A percentile compares a stretch with the other conserved stretches of the same genome.
phyloP scores from a whole-genome alignment of 1,284 basidiomycete species.

The Volvariella surrecta region DNA sequence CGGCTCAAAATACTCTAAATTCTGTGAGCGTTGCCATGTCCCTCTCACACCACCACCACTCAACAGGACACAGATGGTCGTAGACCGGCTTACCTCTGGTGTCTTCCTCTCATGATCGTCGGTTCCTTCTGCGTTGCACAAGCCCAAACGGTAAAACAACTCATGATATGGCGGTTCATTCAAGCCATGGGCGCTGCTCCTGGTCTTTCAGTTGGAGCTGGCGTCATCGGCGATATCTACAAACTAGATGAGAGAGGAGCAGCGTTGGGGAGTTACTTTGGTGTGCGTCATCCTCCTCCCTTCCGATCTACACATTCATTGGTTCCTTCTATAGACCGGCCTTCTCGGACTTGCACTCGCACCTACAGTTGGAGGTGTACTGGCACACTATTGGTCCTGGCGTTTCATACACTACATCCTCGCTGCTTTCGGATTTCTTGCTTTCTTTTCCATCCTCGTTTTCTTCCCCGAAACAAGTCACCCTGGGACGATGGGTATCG shows the following conservation, averaged over 20 bases:
- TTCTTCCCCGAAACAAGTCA: conserved; percentile 66
- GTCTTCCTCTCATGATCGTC: conserved; percentile 42
- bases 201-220: conserved; percentile 43
- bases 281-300: conserved; percentile 20
- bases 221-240: conserved; percentile 49
- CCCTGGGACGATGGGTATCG: conserved; percentile 36
- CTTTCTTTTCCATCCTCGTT: conserved; percentile 37
- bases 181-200: conserved; percentile 44
- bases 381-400: conserved; percentile 52
- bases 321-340: no score
- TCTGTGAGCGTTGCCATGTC: conserved; percentile 7
- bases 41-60: no score
- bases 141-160: conserved; percentile 28
- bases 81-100: conserved; percentile 41
- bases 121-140: conserved; percentile 46
- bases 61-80: conserved; percentile 48
- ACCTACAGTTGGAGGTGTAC: conserved; percentile 28
- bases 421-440: conserved; percentile 23
- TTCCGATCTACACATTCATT: neutral
- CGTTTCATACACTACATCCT: conserved; percentile 46
- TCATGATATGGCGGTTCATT: conserved; percentile 48
- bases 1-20: conserved; percentile 7
- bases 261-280: conserved; percentile 49
- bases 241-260: conserved; percentile 40
- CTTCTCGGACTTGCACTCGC: conserved; percentile 29